Evolutionary conservation across 148 eudicot species (phyloP).

Genomic region (Linanthus parryae): DNA sequence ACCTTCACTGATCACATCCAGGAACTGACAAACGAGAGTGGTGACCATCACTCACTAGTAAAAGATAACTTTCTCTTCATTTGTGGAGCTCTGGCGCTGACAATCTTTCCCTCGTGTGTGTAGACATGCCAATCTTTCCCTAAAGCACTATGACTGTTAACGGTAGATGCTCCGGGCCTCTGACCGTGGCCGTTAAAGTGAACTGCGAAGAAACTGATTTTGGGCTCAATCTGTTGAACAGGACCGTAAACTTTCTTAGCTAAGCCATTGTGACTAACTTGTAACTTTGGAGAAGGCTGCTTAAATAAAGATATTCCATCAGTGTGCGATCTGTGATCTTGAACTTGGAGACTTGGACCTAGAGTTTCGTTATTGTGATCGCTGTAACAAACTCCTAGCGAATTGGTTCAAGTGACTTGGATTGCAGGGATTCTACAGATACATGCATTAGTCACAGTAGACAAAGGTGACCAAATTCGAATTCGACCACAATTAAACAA

Average conservation of each 20-base stretch:
- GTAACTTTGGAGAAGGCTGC: too few species aligned
- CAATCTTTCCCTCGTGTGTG: constrained; percentile 69
- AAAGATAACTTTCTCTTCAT: constrained; percentile 72
- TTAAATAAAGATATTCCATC: too few species aligned
- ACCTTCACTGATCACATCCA: constrained; percentile 62
- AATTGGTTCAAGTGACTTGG: too few species aligned
- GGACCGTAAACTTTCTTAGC: constrained; percentile 76
- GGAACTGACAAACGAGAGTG: constrained; percentile 42
- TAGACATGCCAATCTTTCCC: constrained; percentile 69
- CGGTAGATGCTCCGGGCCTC: constrained; percentile 80
- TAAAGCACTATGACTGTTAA: constrained; percentile 63
- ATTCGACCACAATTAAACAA: too few species aligned
- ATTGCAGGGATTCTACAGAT: too few species aligned
- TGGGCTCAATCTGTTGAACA: constrained; percentile 83
- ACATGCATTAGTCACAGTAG: too few species aligned
- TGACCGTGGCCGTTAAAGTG: constrained; percentile 68
- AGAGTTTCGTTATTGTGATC: too few species aligned
- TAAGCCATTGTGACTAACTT: constrained; percentile 46
- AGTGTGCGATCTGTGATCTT: too few species aligned
- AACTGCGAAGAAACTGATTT: constrained; percentile 99
- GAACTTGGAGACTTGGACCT: too few species aligned
- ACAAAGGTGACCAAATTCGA: too few species aligned
- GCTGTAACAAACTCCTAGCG: too few species aligned
- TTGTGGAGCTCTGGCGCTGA: constrained; percentile 69
- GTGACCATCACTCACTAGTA: too few species aligned